Evolutionary conservation across 2,329 filamentous ascomycete genomes (phyloP).

Genomic region (Scedosporium minutisporum): DNA sequence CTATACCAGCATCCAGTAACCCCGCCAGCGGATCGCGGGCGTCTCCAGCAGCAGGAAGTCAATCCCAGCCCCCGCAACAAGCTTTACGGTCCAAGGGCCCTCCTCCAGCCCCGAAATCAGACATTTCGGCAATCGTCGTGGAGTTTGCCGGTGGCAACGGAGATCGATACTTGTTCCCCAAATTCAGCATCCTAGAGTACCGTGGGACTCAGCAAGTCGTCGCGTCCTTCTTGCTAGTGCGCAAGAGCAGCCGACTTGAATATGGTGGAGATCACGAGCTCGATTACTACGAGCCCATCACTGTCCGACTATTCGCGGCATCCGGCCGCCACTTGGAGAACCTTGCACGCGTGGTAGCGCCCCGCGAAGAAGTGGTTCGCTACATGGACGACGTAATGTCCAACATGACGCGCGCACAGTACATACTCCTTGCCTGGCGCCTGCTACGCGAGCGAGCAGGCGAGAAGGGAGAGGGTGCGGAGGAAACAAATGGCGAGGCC

Average conservation of each 20-base stretch:
- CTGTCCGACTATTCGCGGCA: slow-evolving; percentile 46
- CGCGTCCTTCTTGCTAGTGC: slow-evolving; percentile 68
- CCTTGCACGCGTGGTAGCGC: slow-evolving; percentile 50
- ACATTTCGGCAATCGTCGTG: slow-evolving; percentile 57
- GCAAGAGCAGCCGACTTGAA: slow-evolving; percentile 59
- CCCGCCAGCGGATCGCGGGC: neutral
- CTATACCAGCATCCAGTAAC: slow-evolving; percentile 9
- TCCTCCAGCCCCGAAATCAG: slow-evolving; percentile 42
- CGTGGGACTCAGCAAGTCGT: slow-evolving; percentile 52
- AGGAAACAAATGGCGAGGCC: slow-evolving; percentile 22
- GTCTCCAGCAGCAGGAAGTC: neutral
- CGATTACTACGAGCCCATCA: slow-evolving; percentile 71
- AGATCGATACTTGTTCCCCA: slow-evolving; percentile 71
- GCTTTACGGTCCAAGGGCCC: slow-evolving; percentile 49
- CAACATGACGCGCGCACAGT: slow-evolving; percentile 58
- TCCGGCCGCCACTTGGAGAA: slow-evolving; percentile 50
- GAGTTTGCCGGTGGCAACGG: slow-evolving; percentile 59
- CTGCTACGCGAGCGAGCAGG: slow-evolving; percentile 36
- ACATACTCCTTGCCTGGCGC: slow-evolving; percentile 57
- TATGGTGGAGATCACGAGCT: slow-evolving; percentile 52
- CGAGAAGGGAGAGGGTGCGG: slow-evolving; percentile 19
- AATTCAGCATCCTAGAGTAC: slow-evolving; percentile 66
- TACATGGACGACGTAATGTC: slow-evolving; percentile 66
- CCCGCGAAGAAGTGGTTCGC: slow-evolving; percentile 50
- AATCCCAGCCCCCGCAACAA: slow-evolving; percentile 9